Evolutionary conservation across 1,284 basidiomycete species (phyloP).

Genomic region (Puccinia novopanici): DNA sequence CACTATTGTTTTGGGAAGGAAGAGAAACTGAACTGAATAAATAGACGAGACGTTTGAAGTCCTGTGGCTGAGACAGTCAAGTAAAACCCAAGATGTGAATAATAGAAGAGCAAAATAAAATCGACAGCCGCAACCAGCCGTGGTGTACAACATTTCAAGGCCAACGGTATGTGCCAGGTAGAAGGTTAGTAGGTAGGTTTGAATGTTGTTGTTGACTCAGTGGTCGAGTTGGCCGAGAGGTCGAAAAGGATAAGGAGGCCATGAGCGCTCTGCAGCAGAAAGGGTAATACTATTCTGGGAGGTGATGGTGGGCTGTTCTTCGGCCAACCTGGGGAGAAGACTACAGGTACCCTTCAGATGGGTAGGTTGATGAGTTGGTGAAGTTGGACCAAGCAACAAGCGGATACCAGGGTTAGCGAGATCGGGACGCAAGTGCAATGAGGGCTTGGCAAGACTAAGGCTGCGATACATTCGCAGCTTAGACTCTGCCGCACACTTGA

Average conservation of each 20-base stretch:
- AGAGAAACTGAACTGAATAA: neutral
- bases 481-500: constrained; percentile 35
- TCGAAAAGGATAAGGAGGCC: constrained; percentile 48
- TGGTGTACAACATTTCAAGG: constrained; percentile 1
- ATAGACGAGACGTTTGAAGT: neutral
- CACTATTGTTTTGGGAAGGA: neutral
- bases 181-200: neutral
- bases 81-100: constrained; percentile 21
- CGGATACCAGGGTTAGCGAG: neutral
- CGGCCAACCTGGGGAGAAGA: neutral
- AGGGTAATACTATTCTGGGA: neutral
- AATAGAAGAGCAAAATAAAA: neutral
- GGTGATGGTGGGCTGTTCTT: neutral
- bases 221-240: constrained; percentile 2
- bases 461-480: constrained; percentile 43
- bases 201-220: neutral
- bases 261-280: constrained; percentile 7
- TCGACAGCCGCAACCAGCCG: neutral
- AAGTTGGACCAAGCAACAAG: neutral
- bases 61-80: constrained; percentile 5
- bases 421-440: neutral
- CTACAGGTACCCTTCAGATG: neutral
- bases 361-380: neutral
- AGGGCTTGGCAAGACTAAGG: constrained; percentile 30
- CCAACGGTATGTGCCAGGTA: neutral